Evolutionary conservation across 2,329 filamentous ascomycete genomes (phyloP).

Genomic region (Rhinocladiella similis): DNA sequence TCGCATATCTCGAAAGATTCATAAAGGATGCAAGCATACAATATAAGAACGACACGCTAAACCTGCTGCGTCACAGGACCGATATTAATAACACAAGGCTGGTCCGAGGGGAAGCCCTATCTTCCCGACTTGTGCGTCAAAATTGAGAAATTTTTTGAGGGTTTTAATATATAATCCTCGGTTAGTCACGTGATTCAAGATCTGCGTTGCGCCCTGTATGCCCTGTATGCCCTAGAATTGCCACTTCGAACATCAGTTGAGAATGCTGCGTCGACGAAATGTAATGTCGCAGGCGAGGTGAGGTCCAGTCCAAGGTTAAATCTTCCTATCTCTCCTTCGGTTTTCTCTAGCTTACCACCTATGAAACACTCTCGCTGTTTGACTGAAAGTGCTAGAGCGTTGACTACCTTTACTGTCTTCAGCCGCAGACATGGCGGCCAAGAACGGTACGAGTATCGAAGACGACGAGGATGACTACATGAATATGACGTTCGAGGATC

Average conservation of each 20-base stretch:
- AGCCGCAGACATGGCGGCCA: constrained; percentile 2
- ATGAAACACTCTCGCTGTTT: no score
- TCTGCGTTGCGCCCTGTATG: no score
- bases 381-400: no score
- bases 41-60: constrained; percentile 43
- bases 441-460: neutral
- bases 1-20: constrained; percentile 37
- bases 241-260: no score
- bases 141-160: constrained; percentile 2
- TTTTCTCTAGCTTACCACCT: no score
- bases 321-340: no score
- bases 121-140: no score
- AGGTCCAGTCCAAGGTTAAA: no score
- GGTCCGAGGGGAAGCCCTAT: neutral
- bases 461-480: constrained; percentile 95
- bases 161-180: neutral
- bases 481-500: constrained; percentile 85
- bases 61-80: constrained; percentile 37
- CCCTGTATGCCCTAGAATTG: no score
- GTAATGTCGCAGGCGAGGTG: no score
- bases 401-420: no score
- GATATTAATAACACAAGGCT: neutral
- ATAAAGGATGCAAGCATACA: constrained; percentile 32
- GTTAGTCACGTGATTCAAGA: constrained; percentile 11
- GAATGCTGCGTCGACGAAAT: no score